Evolutionary conservation across 441 rosid genomes (phyloP).

Genomic region (Gossypium lobatum): DNA sequence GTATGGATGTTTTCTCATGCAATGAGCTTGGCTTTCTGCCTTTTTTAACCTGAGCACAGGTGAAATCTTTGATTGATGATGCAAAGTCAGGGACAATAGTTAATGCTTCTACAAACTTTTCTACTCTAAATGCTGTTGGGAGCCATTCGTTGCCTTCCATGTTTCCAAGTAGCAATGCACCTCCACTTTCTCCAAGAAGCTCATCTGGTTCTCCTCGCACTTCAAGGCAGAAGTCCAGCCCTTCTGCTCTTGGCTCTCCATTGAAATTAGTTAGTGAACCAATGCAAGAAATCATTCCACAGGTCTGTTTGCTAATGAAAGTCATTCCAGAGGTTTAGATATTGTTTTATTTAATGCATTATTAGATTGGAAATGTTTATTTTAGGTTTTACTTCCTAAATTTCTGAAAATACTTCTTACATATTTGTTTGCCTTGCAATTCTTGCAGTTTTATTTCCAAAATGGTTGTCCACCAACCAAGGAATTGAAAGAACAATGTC

Average conservation of each 20-base stretch:
- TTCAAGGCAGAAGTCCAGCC: constrained; percentile 44
- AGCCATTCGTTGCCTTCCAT: constrained; percentile 50
- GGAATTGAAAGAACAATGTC: constrained; percentile 43
- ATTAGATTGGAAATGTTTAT: neutral
- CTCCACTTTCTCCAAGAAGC: constrained; percentile 62
- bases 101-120: constrained; percentile 30
- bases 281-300: constrained; percentile 46
- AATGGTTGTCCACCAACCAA: constrained; percentile 51
- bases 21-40: neutral
- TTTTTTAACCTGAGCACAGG: constrained; percentile 27
- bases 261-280: constrained; percentile 42
- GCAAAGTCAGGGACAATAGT: constrained; percentile 37
- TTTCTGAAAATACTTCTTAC: neutral
- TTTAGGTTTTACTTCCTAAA: neutral
- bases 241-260: constrained; percentile 49
- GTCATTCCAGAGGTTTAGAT: neutral
- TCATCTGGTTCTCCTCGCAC: constrained; percentile 47
- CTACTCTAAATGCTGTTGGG: constrained; percentile 31
- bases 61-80: constrained; percentile 48
- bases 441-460: constrained; percentile 57
- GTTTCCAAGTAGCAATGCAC: constrained; percentile 52
- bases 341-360: constrained; percentile 15
- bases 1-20: constrained; percentile 3
- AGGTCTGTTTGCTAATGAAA: constrained; percentile 33
- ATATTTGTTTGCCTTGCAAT: neutral